A percentile compares a stretch with the other conserved stretches of the same genome.
These are phyloP conservation scores for Tremella mesenterica DNA, from an alignment of 768 basidiomycete genomes.

Conservation along the genomic window DNA sequence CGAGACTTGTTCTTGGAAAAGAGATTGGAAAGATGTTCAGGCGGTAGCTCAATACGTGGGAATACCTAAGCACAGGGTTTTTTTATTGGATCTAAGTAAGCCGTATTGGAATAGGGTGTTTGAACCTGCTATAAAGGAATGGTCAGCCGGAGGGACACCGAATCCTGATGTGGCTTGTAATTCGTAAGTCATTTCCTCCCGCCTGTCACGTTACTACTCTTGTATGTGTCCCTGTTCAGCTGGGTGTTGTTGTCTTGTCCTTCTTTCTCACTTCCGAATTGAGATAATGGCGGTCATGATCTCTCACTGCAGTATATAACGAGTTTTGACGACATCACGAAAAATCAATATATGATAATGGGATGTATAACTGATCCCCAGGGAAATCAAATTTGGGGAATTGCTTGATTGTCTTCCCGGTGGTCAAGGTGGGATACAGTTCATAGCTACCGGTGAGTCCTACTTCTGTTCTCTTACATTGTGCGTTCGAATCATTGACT, in stretches of 20 bases:
- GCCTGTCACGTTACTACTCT: no score
- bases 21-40: constrained; percentile 86
- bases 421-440: constrained; percentile 42
- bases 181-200: constrained; percentile 49
- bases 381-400: constrained; percentile 86
- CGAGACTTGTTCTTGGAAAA: constrained; percentile 93
- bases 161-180: constrained; percentile 95
- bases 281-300: no score
- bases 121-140: constrained; percentile 67
- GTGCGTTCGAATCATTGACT: no score
- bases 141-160: constrained; percentile 73
- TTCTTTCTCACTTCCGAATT: no score
- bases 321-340: no score
- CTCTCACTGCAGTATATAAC: no score
- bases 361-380: constrained; percentile 36
- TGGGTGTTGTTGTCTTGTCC: no score
- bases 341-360: background rate
- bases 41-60: constrained; percentile 62
- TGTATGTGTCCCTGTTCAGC: no score
- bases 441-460: constrained; percentile 69
- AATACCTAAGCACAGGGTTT: constrained; percentile 9
- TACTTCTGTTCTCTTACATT: no score
- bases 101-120: constrained; percentile 91
- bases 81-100: constrained; percentile 62
- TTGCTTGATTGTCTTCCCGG: constrained; percentile 58